Evolutionary conservation across 352 stramenopile genomes (phyloP).

Genomic region (Globisporangium camurandrum): DNA sequence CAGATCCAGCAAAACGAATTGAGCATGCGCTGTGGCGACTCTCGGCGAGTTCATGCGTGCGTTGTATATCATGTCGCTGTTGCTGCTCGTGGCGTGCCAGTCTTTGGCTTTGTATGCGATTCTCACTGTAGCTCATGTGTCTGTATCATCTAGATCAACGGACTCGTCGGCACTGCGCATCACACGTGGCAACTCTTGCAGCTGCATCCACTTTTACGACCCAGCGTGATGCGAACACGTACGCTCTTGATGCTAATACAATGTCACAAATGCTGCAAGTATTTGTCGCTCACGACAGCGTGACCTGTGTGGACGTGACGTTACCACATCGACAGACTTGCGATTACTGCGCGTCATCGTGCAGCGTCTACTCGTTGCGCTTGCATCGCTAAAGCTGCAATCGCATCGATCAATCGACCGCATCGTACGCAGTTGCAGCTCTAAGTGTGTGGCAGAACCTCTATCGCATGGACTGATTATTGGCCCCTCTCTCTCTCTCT

Average conservation of each 20-base stretch:
- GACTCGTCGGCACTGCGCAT: background rate
- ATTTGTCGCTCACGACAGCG: background rate
- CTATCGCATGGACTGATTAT: too few relatives aligned
- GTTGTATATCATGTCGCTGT: background rate
- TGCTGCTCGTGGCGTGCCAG: background rate
- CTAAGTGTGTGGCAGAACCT: too few relatives aligned
- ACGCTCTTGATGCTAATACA: background rate
- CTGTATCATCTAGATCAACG: too few relatives aligned
- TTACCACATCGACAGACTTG: background rate
- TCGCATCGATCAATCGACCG: background rate
- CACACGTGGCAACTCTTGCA: slow-evolving; percentile 13
- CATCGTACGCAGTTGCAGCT: slow-evolving; percentile 2
- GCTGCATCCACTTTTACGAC: slow-evolving; percentile 15
- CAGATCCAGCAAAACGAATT: slow-evolving; percentile 19
- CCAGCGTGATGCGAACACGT: slow-evolving; percentile 12
- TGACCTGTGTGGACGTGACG: too few relatives aligned
- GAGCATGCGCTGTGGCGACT: slow-evolving; percentile 24
- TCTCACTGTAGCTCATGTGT: too few relatives aligned
- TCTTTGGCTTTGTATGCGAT: too few relatives aligned
- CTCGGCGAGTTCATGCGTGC: background rate
- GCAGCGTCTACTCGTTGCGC: background rate
- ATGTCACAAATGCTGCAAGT: too few relatives aligned
- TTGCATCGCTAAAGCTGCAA: background rate
- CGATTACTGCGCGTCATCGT: background rate
- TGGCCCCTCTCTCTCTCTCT: too few relatives aligned